A percentile compares a stretch with the other conserved stretches of the same genome.
These are phyloP conservation scores for Solanum okadae DNA, from an alignment of 257 asterid genomes.

Conservation along the genomic window DNA sequence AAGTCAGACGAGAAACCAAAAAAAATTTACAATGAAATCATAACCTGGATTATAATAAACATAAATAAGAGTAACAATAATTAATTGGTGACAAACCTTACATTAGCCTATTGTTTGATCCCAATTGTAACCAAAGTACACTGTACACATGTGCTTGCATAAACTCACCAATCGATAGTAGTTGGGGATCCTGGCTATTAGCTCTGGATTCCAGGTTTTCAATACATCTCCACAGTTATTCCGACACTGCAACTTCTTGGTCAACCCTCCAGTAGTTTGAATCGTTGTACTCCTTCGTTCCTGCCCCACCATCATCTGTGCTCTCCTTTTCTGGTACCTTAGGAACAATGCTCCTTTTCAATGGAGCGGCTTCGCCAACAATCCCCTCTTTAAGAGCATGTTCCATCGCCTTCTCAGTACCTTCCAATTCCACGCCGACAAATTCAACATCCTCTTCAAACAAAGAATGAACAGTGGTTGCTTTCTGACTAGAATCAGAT, in stretches of 20 bases:
- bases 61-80: constrained; percentile 11
- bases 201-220: background rate
- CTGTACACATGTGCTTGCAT: constrained; percentile 24
- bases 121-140: constrained; percentile 25
- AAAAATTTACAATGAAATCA: background rate
- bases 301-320: constrained; percentile 43
- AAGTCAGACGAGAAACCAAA: background rate
- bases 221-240: constrained; percentile 13
- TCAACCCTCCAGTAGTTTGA: constrained; percentile 94
- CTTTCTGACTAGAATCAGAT: constrained; percentile 28
- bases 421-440: constrained; percentile 89
- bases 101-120: constrained; percentile 15
- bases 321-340: constrained; percentile 44
- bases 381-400: constrained; percentile 93
- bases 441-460: constrained; percentile 98
- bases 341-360: constrained; percentile 41
- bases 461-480: constrained; percentile 57
- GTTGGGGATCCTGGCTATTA: constrained; percentile 4
- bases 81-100: constrained; percentile 17
- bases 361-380: constrained; percentile 84
- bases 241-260: constrained; percentile 69
- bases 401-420: constrained; percentile 70
- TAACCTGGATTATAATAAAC: constrained; percentile 9
- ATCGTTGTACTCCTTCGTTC: constrained; percentile 66
- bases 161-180: background rate